Evolutionary conservation across 169 alveolate genomes (phyloP).

Genomic region (Condylostoma magnum): DNA sequence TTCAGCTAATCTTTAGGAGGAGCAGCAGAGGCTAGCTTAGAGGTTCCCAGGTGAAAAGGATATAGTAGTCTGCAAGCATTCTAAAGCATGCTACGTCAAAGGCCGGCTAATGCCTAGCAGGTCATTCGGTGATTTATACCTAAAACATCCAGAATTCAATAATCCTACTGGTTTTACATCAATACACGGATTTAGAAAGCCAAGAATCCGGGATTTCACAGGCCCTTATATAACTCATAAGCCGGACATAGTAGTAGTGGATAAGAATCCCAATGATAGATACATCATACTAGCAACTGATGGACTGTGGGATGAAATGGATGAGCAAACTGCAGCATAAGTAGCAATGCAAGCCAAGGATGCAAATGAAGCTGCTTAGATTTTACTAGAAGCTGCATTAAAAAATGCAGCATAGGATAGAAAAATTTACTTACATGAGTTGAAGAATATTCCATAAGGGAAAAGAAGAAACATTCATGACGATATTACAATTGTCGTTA

Average conservation of each 20-base stretch:
- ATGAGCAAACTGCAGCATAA: slow-evolving; percentile 46
- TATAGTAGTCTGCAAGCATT: slow-evolving; percentile 59
- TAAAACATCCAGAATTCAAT: slow-evolving; percentile 63
- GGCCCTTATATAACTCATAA: slow-evolving; percentile 73
- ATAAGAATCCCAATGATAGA: slow-evolving; percentile 55
- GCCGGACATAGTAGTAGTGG: slow-evolving; percentile 61
- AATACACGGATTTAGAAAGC: background rate
- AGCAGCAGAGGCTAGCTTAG: slow-evolving; percentile 61
- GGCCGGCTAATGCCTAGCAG: slow-evolving; percentile 79
- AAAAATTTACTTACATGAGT: slow-evolving; percentile 27
- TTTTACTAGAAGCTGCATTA: slow-evolving; percentile 48
- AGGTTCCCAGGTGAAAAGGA: slow-evolving; percentile 55
- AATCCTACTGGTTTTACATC: slow-evolving; percentile 26
- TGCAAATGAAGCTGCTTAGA: slow-evolving; percentile 38
- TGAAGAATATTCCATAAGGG: slow-evolving; percentile 51
- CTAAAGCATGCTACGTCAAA: slow-evolving; percentile 76
- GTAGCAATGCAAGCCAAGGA: slow-evolving; percentile 32
- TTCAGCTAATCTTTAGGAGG: slow-evolving; percentile 60
- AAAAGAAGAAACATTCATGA: slow-evolving; percentile 66
- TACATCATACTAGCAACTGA: slow-evolving; percentile 71
- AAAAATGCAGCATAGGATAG: slow-evolving; percentile 45
- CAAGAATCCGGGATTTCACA: slow-evolving; percentile 32
- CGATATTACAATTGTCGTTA: slow-evolving; percentile 70
- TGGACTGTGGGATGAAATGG: slow-evolving; percentile 84
- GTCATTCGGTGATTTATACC: slow-evolving; percentile 74